Percentiles rank a stretch among this genome's conserved stretches.
These are phyloP conservation scores for Spatholobus suberectus DNA, from an alignment of 306 rosid species.

Conservation along the genomic window DNA sequence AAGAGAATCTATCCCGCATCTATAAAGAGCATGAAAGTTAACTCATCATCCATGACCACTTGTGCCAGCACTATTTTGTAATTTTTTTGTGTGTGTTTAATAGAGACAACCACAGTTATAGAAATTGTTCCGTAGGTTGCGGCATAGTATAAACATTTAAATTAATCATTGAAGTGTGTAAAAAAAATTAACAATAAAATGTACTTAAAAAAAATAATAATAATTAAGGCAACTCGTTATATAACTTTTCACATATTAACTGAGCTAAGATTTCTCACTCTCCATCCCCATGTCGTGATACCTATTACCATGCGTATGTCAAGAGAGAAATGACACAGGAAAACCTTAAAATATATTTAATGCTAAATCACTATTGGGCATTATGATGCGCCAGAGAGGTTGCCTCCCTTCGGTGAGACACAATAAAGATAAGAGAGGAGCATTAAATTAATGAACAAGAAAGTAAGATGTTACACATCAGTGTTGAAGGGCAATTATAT, in stretches of 20 bases:
- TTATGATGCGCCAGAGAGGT: conserved; percentile 52
- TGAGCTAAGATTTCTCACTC: conserved; percentile 19
- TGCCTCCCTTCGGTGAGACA: conserved; percentile 69
- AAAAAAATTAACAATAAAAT: too few relatives aligned
- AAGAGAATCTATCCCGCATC: too few relatives aligned
- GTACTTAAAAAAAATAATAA: too few relatives aligned
- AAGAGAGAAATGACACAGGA: conserved; percentile 29
- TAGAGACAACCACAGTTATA: too few relatives aligned
- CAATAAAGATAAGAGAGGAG: conserved; percentile 32
- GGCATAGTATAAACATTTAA: too few relatives aligned
- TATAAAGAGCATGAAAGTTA: too few relatives aligned
- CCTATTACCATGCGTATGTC: too few relatives aligned
- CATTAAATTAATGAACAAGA: conserved; percentile 38
- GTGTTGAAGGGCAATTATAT: conserved; percentile 21
- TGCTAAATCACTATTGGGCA: conserved; percentile 40
- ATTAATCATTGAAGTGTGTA: too few relatives aligned
- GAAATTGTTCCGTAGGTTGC: too few relatives aligned
- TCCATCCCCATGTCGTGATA: conserved; percentile 44
- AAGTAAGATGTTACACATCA: background rate
- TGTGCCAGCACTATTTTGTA: too few relatives aligned
- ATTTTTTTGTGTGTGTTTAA: too few relatives aligned
- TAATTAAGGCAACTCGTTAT: background rate
- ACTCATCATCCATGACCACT: too few relatives aligned
- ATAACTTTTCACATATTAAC: background rate
- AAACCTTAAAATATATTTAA: conserved; percentile 39